Evolutionary conservation across 1,284 basidiomycete species (phyloP).

Genomic region (Lignosus rhinocerotis): DNA sequence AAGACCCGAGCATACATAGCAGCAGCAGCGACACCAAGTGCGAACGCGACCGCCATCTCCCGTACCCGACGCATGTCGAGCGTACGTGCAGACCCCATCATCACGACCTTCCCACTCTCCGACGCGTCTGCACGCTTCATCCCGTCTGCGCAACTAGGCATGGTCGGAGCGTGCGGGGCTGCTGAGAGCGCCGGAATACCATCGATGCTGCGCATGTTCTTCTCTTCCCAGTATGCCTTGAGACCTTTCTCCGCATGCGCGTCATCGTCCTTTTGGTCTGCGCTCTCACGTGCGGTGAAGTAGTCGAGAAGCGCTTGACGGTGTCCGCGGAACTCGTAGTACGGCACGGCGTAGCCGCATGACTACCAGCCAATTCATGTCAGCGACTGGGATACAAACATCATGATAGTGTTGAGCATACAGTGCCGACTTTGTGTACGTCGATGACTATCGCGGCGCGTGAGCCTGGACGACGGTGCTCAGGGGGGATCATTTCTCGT

Average conservation of each 20-base stretch:
- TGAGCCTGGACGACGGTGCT: slow-evolving; percentile 51
- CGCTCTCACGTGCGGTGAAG: slow-evolving; percentile 32
- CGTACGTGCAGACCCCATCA: background rate
- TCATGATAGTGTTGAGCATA: slow-evolving; percentile 34
- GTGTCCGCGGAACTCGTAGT: slow-evolving; percentile 49
- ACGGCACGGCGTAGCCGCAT: slow-evolving; percentile 55
- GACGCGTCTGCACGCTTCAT: slow-evolving; percentile 11
- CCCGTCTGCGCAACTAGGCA: slow-evolving; percentile 2
- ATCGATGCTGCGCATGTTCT: slow-evolving; percentile 51
- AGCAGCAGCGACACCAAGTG: slow-evolving; percentile 21
- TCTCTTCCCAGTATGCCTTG: slow-evolving; percentile 45
- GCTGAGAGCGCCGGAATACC: slow-evolving; percentile 38
- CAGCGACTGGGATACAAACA: background rate
- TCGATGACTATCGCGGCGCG: slow-evolving; percentile 53
- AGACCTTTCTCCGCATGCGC: slow-evolving; percentile 36
- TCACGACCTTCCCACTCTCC: background rate
- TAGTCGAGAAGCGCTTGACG: slow-evolving; percentile 42
- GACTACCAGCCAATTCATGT: slow-evolving; percentile 37
- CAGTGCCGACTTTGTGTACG: slow-evolving; percentile 54
- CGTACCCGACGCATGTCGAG: slow-evolving; percentile 8
- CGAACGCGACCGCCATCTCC: slow-evolving; percentile 24
- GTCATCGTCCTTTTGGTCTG: slow-evolving; percentile 24
- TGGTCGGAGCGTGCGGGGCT: slow-evolving; percentile 1
- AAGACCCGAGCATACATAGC: slow-evolving; percentile 12
- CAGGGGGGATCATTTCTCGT: slow-evolving; percentile 43